These are phyloP conservation scores for Clathrus columnatus DNA, from an alignment of 768 basidiomycete genomes.

Conservation along the genomic window DNA sequence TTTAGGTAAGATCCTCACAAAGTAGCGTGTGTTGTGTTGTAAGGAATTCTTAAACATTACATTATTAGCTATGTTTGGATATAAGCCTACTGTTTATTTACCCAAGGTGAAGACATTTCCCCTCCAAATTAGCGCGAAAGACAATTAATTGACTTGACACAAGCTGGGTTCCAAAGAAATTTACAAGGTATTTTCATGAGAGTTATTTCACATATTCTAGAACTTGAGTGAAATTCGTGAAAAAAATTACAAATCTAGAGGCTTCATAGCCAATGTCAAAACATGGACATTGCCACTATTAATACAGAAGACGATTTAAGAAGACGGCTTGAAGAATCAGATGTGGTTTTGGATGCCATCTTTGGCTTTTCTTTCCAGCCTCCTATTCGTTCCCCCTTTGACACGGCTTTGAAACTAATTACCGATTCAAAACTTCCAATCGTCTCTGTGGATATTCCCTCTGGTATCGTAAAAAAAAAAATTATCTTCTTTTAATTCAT, in stretches of 20 bases:
- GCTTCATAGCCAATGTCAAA: slow-evolving; percentile 77
- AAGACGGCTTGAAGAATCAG: slow-evolving; percentile 46
- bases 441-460: slow-evolving; percentile 92
- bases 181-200: slow-evolving; percentile 49
- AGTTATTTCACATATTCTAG: neutral
- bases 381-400: slow-evolving; percentile 85
- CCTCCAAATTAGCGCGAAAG: neutral
- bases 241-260: slow-evolving; percentile 39
- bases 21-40: neutral
- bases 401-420: slow-evolving; percentile 60
- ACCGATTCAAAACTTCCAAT: slow-evolving; percentile 63
- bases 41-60: neutral
- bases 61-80: slow-evolving; percentile 78
- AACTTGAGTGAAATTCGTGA: neutral
- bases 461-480: no score
- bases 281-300: slow-evolving; percentile 76
- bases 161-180: slow-evolving; percentile 91
- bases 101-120: slow-evolving; percentile 60
- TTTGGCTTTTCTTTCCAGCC: slow-evolving; percentile 98
- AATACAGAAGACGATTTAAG: slow-evolving; percentile 30
- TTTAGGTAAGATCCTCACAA: slow-evolving; percentile 45
- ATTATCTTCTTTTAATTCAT: neutral
- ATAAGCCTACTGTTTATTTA: slow-evolving; percentile 82
- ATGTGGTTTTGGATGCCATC: slow-evolving; percentile 89
- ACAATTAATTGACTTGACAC: neutral